These are phyloP conservation scores for Talaromyces sp. DNA, from an alignment of 2,329 filamentous ascomycete genomes.

Conservation along the genomic window DNA sequence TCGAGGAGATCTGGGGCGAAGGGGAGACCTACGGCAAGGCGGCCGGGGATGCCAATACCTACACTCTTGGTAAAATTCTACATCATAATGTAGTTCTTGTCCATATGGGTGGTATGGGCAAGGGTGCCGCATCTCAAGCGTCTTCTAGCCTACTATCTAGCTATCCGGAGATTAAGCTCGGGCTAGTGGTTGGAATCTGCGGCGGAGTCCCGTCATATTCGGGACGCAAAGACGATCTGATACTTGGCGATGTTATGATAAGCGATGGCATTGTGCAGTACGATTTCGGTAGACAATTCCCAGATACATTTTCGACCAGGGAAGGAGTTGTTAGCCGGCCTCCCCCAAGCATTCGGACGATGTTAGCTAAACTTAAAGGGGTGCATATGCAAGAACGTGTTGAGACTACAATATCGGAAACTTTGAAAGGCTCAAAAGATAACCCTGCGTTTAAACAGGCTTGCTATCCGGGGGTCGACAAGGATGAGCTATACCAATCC, in stretches of 20 bases:
- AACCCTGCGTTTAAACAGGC: neutral
- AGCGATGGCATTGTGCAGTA: constrained; percentile 22
- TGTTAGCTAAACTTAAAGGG: neutral
- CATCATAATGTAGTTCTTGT: constrained; percentile 2
- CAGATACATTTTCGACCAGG: constrained; percentile 6
- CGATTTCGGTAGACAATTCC: constrained; percentile 22
- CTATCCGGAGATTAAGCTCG: constrained; percentile 15
- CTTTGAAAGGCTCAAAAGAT: neutral
- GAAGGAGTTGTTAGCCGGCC: neutral
- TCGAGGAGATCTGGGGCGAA: constrained; percentile 3
- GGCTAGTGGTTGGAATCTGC: neutral
- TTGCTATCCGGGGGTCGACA: constrained; percentile 13
- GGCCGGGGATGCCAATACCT: neutral
- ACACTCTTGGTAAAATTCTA: neutral
- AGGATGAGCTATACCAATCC: constrained; percentile 16
- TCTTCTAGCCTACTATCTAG: constrained; percentile 25
- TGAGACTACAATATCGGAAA: neutral
- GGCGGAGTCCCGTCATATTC: neutral
- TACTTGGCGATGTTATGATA: constrained; percentile 26
- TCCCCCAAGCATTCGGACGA: neutral
- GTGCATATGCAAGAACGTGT: neutral
- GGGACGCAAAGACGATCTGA: neutral
- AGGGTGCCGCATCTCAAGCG: neutral
- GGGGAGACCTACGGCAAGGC: neutral
- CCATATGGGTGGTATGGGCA: neutral